Percentiles rank a stretch among this genome's conserved stretches.
These are phyloP conservation scores for Penicillium turbatum DNA, from an alignment of 495 filamentous ascomycete genomes.

Conservation along the genomic window DNA sequence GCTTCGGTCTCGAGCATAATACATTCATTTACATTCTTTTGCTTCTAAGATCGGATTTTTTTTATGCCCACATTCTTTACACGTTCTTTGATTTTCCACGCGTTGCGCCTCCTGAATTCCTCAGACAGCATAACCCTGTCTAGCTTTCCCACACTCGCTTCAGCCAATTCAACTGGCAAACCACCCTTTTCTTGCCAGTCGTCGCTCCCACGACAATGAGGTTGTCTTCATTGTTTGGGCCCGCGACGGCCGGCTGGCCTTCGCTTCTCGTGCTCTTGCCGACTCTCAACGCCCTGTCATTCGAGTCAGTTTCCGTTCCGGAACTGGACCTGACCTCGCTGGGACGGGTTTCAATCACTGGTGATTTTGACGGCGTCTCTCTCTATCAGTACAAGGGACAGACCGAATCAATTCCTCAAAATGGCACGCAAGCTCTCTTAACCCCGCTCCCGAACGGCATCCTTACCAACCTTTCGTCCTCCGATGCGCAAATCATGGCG, in stretches of 20 bases:
- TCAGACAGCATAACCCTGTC: constrained; percentile 14
- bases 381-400: constrained; percentile 83
- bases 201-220: constrained; percentile 51
- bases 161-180: constrained; percentile 3
- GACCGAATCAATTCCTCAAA: constrained; percentile 60
- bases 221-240: constrained; percentile 52
- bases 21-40: constrained; percentile 30
- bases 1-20: constrained; percentile 24
- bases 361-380: constrained; percentile 88
- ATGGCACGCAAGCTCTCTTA: constrained; percentile 78
- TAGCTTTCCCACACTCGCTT: constrained; percentile 14
- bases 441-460: constrained; percentile 80
- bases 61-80: constrained; percentile 32
- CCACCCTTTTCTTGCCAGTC: constrained; percentile 29
- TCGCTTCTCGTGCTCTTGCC: constrained; percentile 40
- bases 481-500: constrained; percentile 77
- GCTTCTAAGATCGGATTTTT: constrained; percentile 21
- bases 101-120: constrained; percentile 27
- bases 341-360: constrained; percentile 80
- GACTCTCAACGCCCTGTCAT: constrained; percentile 53
- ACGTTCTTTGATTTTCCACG: constrained; percentile 33
- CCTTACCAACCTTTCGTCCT: constrained; percentile 64
- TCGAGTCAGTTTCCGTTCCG: constrained; percentile 65
- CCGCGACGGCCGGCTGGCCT: constrained; percentile 48
- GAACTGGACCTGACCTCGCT: constrained; percentile 78